phyloP scores from a whole-genome alignment of 2,329 filamentous ascomycete genomes.

The Fusarium protoensiforme region DNA sequence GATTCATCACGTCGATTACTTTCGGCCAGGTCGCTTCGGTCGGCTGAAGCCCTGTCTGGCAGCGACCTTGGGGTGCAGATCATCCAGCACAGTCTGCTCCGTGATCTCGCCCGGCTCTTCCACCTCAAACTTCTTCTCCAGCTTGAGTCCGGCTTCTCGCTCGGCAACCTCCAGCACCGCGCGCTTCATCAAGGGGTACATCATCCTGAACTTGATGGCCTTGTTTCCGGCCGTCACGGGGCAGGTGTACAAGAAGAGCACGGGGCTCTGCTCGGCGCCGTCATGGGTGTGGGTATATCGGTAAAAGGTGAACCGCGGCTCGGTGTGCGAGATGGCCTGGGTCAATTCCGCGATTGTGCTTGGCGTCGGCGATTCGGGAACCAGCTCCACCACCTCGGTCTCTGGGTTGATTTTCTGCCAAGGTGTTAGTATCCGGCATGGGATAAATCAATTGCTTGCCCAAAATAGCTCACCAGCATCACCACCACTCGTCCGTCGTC shows the following conservation, averaged over 20 bases:
- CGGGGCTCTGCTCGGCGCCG: slow-evolving; percentile 63
- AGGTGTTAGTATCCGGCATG: slow-evolving; percentile 6
- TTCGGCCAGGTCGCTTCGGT: slow-evolving; percentile 82
- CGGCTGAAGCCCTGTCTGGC: slow-evolving; percentile 77
- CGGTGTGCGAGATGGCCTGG: slow-evolving; percentile 69
- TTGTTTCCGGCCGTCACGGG: slow-evolving; percentile 73
- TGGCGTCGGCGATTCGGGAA: slow-evolving; percentile 61
- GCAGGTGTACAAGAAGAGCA: slow-evolving; percentile 87
- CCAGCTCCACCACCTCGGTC: slow-evolving; percentile 76
- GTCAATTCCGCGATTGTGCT: slow-evolving; percentile 69
- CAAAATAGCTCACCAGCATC: slow-evolving; percentile 68
- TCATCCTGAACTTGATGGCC: slow-evolving; percentile 84
- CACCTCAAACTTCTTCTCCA: slow-evolving; percentile 78
- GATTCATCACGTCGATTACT: slow-evolving; percentile 19
- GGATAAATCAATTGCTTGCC: neutral
- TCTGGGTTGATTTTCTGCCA: slow-evolving; percentile 76
- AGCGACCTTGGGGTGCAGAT: slow-evolving; percentile 75
- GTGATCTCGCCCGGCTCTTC: slow-evolving; percentile 77
- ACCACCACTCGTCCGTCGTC: slow-evolving; percentile 65
- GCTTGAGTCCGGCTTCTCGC: slow-evolving; percentile 70
- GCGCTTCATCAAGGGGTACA: slow-evolving; percentile 79
- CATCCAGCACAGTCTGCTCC: slow-evolving; percentile 71
- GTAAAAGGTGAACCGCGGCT: slow-evolving; percentile 85
- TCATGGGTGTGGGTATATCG: slow-evolving; percentile 69
- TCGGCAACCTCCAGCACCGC: slow-evolving; percentile 75